Conservation (phyloP, 192 early-diverging fungal genomes). For the Podila clonocystis region DNA sequence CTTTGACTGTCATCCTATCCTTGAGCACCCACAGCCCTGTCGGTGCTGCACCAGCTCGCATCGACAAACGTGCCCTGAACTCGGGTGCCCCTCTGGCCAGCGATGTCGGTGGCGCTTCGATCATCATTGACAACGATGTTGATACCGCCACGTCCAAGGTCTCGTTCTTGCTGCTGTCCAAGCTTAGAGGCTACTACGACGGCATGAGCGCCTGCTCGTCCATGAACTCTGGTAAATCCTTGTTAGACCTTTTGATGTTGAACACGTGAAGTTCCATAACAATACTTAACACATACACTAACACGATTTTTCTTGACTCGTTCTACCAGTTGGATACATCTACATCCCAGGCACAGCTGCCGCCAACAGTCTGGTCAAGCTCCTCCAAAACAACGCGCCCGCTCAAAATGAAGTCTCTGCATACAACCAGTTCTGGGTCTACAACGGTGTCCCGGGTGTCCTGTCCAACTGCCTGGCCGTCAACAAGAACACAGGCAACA, state of each 20-base stretch:
- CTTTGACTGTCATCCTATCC: too few species aligned
- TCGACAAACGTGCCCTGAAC: constrained; percentile 6
- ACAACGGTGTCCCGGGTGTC: constrained; percentile 15
- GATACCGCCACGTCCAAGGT: neutral
- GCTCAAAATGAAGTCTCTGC: constrained; percentile 7
- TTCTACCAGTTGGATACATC: constrained; percentile 2
- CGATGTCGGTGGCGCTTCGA: neutral
- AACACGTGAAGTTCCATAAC: too few species aligned
- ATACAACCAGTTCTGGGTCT: constrained; percentile 25
- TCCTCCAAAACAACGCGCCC: constrained; percentile 3
- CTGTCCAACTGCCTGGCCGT: neutral
- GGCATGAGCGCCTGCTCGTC: constrained; percentile 5
- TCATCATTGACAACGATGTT: constrained; percentile 4
- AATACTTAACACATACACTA: too few species aligned
- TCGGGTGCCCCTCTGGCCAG: neutral
- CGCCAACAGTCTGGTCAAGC: neutral
- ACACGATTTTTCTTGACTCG: too few species aligned
- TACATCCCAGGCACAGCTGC: constrained; percentile 11
- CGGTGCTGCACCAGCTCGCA: too few species aligned
- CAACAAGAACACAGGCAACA: too few species aligned
- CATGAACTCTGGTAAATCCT: neutral
- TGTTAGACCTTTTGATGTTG: neutral
- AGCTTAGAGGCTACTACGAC: constrained; percentile 6
- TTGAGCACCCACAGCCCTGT: too few species aligned
- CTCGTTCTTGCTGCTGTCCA: constrained; percentile 4